Conservation (phyloP, 108 stramenopile species). For the Skeletonema menzelii region DNA sequence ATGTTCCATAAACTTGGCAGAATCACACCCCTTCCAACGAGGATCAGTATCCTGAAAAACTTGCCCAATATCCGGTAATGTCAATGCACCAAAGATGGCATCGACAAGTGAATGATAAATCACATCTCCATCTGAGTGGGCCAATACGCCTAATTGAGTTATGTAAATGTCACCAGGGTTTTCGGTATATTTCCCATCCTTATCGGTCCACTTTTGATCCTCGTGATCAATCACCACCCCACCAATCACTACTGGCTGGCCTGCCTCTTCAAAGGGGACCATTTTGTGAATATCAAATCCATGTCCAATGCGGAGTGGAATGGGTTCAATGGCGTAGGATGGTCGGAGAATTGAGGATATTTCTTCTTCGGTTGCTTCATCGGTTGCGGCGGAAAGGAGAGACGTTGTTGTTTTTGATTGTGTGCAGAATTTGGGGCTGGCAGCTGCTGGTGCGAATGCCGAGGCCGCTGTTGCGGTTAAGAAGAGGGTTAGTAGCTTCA, state of each 20-base stretch:
- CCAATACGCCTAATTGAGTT: constrained; percentile 87
- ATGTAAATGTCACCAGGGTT: constrained; percentile 63
- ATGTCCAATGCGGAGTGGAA: constrained; percentile 89
- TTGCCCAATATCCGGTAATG: constrained; percentile 92
- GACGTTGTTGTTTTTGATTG: background rate
- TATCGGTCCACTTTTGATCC: constrained; percentile 87
- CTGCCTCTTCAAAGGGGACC: constrained; percentile 82
- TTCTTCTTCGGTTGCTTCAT: constrained; percentile 11
- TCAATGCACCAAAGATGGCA: constrained; percentile 91
- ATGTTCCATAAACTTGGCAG: constrained; percentile 93
- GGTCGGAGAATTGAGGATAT: constrained; percentile 57
- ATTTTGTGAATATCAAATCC: constrained; percentile 97
- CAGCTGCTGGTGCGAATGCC: background rate
- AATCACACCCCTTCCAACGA: constrained; percentile 93
- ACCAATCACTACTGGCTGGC: constrained; percentile 91
- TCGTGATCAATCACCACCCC: constrained; percentile 84
- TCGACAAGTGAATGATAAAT: constrained; percentile 94
- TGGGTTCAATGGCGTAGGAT: constrained; percentile 79
- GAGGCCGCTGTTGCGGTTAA: background rate
- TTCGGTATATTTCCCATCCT: constrained; percentile 79
- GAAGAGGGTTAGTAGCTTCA: background rate
- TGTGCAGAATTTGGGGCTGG: background rate
- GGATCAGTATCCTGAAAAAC: constrained; percentile 96
- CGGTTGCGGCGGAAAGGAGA: background rate
- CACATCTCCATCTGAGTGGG: constrained; percentile 96